Percentiles rank a stretch among this genome's conserved stretches.
These are phyloP conservation scores for Lathyrus sativus DNA, from an alignment of 306 rosid genomes.

Conservation along the genomic window DNA sequence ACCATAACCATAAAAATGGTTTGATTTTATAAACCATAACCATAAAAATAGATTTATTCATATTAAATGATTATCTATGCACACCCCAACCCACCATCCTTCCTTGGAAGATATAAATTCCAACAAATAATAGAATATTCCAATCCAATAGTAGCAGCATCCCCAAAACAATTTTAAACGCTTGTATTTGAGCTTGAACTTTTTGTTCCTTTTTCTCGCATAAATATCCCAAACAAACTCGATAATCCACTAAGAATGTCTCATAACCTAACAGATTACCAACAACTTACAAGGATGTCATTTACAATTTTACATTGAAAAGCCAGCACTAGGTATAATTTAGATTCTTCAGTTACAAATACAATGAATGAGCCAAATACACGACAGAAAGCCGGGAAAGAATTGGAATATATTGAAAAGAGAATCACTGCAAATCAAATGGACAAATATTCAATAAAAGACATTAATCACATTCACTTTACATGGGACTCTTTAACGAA, in stretches of 20 bases:
- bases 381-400: slow-evolving; percentile 31
- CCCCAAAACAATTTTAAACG: slow-evolving; percentile 12
- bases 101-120: not conserved
- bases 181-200: not conserved
- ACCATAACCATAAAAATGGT: too few species aligned
- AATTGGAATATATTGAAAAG: not conserved
- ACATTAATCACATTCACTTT: slow-evolving; percentile 18
- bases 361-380: slow-evolving; percentile 35
- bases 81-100: too few species aligned
- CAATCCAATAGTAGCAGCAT: slow-evolving; percentile 1
- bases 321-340: slow-evolving; percentile 19
- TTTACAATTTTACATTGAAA: slow-evolving; percentile 37
- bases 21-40: too few species aligned
- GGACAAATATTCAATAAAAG: slow-evolving; percentile 1
- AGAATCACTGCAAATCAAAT: slow-evolving; percentile 40
- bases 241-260: slow-evolving; percentile 26
- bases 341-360: slow-evolving; percentile 21
- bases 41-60: too few species aligned
- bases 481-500: slow-evolving; percentile 59
- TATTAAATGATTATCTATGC: too few species aligned
- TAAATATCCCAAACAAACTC: slow-evolving; percentile 27
- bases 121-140: not conserved
- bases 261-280: slow-evolving; percentile 22
- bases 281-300: slow-evolving; percentile 12
- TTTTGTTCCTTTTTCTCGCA: slow-evolving; percentile 1